Evolutionary conservation across 176 grass and related monocot species (phyloP).

Genomic region (Bonia amplexicaulis): DNA sequence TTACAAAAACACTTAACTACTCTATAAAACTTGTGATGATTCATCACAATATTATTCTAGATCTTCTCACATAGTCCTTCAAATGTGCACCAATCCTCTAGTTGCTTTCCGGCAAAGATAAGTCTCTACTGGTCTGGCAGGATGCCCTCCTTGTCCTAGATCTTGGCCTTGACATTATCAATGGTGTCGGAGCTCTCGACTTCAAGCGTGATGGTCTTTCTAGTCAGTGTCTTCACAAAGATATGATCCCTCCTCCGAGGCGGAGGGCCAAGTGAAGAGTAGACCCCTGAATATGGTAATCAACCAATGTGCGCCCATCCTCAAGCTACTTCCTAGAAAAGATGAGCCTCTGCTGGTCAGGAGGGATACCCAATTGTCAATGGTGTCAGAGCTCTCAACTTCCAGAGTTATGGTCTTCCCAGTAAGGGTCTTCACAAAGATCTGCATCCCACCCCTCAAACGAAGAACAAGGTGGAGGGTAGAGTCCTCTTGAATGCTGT

Average conservation of each 20-base stretch:
- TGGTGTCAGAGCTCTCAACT: slow-evolving; percentile 35
- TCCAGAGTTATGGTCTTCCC: slow-evolving; percentile 27
- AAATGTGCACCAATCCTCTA: too few species aligned
- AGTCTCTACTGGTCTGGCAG: too few species aligned
- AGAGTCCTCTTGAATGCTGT: slow-evolving; percentile 63
- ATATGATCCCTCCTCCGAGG: not conserved
- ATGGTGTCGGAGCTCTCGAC: too few species aligned
- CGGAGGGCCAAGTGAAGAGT: slow-evolving; percentile 5
- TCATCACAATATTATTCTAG: too few species aligned
- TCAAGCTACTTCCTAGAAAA: slow-evolving; percentile 27
- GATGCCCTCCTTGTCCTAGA: too few species aligned
- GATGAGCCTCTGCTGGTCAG: slow-evolving; percentile 21
- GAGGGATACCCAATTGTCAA: slow-evolving; percentile 32
- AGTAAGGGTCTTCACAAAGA: slow-evolving; percentile 35
- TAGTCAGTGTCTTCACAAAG: too few species aligned
- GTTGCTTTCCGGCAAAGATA: too few species aligned
- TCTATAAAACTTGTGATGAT: too few species aligned
- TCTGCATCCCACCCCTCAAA: slow-evolving; percentile 17
- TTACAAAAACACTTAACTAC: too few species aligned
- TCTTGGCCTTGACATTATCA: too few species aligned
- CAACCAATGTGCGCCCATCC: slow-evolving; percentile 18
- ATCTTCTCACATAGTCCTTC: too few species aligned
- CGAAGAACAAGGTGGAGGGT: slow-evolving; percentile 37
- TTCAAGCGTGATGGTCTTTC: too few species aligned
- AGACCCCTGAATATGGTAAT: slow-evolving; percentile 30